These are phyloP conservation scores for Paraphaeosphaeria minitans DNA, from an alignment of 2,329 filamentous ascomycete species.

Conservation along the genomic window DNA sequence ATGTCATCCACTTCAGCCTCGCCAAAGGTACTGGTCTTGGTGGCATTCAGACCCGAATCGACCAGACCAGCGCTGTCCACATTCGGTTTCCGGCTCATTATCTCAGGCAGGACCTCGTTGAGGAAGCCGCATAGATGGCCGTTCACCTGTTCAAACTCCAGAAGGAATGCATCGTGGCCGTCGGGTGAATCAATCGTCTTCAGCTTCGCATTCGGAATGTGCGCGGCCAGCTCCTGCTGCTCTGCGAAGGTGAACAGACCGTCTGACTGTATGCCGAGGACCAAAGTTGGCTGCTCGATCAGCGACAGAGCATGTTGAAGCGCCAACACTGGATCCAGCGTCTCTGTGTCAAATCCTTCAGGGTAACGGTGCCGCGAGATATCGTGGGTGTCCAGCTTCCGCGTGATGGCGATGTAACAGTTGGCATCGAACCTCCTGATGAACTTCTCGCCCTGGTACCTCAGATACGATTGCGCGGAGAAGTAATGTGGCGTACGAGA, in stretches of 20 bases:
- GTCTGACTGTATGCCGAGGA: constrained; percentile 93
- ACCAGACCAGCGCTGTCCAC: constrained; percentile 41
- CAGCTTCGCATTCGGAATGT: constrained; percentile 76
- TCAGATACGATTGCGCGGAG: constrained; percentile 94
- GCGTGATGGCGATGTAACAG: constrained; percentile 98
- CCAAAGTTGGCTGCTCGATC: constrained; percentile 87
- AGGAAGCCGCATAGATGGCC: constrained; percentile 83
- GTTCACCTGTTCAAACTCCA: constrained; percentile 98
- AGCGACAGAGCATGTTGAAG: constrained; percentile 72
- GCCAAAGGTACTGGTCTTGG: constrained; percentile 89
- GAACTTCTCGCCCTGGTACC: constrained; percentile 96
- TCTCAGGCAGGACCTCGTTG: constrained; percentile 79
- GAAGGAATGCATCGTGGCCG: constrained; percentile 92
- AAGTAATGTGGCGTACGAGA: constrained; percentile 74
- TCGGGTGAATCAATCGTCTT: constrained; percentile 92
- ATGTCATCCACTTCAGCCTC: constrained; percentile 97
- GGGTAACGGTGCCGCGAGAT: constrained; percentile 75
- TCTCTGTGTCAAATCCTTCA: constrained; percentile 35
- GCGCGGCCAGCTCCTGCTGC: constrained; percentile 86
- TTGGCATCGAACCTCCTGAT: constrained; percentile 97
- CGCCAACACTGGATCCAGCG: constrained; percentile 59
- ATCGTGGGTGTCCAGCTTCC: constrained; percentile 97
- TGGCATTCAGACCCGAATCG: constrained; percentile 62
- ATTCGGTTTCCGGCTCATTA: constrained; percentile 68
- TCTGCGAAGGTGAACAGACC: constrained; percentile 97